Conservation (phyloP, 2,329 filamentous ascomycete genomes). For the Oidium heveae region DNA sequence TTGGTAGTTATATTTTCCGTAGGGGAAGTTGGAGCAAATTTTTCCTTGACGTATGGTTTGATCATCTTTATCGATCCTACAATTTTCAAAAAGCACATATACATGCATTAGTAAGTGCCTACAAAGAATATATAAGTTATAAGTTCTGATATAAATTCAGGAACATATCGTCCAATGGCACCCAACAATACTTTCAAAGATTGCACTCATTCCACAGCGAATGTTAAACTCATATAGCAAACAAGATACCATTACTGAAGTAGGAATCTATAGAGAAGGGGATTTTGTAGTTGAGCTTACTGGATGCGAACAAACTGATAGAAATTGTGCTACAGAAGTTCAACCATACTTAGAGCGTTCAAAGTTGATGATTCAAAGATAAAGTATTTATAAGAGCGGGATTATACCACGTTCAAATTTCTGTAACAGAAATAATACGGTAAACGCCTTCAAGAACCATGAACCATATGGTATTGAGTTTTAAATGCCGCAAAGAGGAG, state of each 20-base stretch:
- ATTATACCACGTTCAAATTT: too few relatives aligned
- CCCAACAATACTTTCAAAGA: constrained; percentile 72
- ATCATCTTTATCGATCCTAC: constrained; percentile 78
- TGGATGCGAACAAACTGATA: constrained; percentile 35
- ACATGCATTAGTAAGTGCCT: constrained; percentile 52
- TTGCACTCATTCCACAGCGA: constrained; percentile 73
- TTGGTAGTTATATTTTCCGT: constrained; percentile 53
- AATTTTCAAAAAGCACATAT: constrained; percentile 89
- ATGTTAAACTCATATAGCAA: constrained; percentile 54
- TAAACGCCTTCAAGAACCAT: too few relatives aligned
- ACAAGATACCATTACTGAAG: constrained; percentile 15
- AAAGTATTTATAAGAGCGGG: too few relatives aligned
- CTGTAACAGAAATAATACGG: too few relatives aligned
- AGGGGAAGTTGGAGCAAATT: constrained; percentile 81
- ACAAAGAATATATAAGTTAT: not conserved
- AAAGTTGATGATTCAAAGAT: too few relatives aligned
- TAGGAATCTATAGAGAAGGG: constrained; percentile 51
- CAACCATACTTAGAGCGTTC: constrained; percentile 10
- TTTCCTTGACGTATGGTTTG: constrained; percentile 88
- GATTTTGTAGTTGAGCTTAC: constrained; percentile 64
- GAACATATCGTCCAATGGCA: constrained; percentile 92
- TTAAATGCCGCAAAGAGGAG: too few relatives aligned
- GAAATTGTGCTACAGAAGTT: constrained; percentile 50
- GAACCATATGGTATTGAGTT: too few relatives aligned
- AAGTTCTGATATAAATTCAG: constrained; percentile 17